These are phyloP conservation scores for Alternaria alternata DNA, from an alignment of 2,329 filamentous ascomycete genomes.

Conservation along the genomic window DNA sequence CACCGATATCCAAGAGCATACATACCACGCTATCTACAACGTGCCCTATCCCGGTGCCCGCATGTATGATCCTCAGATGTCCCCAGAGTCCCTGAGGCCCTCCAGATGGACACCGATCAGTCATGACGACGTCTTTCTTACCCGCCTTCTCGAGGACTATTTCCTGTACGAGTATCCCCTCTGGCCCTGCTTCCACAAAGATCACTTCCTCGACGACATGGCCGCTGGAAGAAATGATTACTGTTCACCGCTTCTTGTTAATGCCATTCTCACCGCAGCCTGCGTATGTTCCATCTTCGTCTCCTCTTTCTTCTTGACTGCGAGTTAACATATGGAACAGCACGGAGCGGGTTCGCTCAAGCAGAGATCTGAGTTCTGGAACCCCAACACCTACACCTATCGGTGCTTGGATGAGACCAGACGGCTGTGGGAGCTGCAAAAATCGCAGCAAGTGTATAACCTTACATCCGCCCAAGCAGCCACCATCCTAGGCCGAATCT, in stretches of 20 bases:
- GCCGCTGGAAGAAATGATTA: conserved; percentile 1
- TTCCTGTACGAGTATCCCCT: conserved; percentile 17
- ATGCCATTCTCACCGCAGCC: too few species aligned
- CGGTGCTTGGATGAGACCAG: too few species aligned
- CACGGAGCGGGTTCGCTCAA: too few species aligned
- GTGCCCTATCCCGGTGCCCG: conserved; percentile 5
- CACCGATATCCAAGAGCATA: background rate
- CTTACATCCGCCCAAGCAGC: too few species aligned
- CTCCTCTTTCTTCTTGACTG: too few species aligned
- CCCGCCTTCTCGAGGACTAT: conserved; percentile 15
- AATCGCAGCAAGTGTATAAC: too few species aligned
- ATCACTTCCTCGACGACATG: conserved; percentile 22
- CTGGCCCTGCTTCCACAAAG: conserved; percentile 19
- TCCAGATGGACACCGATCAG: conserved; percentile 18
- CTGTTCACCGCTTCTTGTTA: background rate
- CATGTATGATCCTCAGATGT: conserved; percentile 16
- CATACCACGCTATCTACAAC: background rate
- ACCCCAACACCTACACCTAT: too few species aligned
- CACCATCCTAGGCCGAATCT: too few species aligned
- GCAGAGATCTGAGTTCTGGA: too few species aligned
- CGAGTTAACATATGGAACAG: too few species aligned
- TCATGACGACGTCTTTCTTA: conserved; percentile 14
- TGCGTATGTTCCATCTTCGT: too few species aligned
- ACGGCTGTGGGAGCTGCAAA: too few species aligned
- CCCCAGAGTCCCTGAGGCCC: background rate